Base-by-base conservation (phyloP, 2,329 filamentous ascomycete species). In the Cyphellophora europaea region DNA sequence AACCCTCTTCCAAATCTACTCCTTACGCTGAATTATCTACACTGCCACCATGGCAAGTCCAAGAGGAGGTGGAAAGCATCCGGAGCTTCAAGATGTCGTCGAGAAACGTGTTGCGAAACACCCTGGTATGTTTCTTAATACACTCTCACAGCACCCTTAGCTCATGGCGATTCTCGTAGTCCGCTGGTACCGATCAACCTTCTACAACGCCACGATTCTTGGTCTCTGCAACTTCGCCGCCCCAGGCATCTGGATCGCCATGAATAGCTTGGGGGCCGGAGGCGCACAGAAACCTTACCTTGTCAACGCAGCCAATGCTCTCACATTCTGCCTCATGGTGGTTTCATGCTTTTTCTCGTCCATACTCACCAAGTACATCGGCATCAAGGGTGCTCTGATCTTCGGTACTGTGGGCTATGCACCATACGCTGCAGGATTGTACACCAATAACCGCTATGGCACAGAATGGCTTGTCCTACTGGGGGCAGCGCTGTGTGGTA, bases 271-370 rank as follows among this genome's bases (percentile, higher is more conserved):
- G 1, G 80, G 80, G 6, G 81, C 77, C 1, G 81, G 80, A 31
- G 81, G 81, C 2, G 67, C 72, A 19, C 67, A 76, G 43, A 66
- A 68, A 6, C 80, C 80, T 0, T 69, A 76, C 47, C 65, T 84
- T 2, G 74, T 85, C 32, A 84, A 82, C 48, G 69, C 74, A 0
- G 79, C 77, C 10, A 86, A 85, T 46, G 74, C 79, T 0, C 54
- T 84, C 25, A 82, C 79, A 0, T 85, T 85, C 50, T 75, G 75
- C 30, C 66, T 84, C 5, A 84, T 84, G 79, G 75, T 84, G 0
- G 50, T 84, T 0, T 80, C 77, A 0, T 84, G 80, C 50, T 76
- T 70, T 49, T 72, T 84, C 31, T 73, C 72, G 0, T 77, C 74
- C 34, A 64, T 71, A 0, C 55, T 85, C 5, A 77, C 83, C 0